Evolutionary conservation across 2,329 filamentous ascomycete species (phyloP), one percentile per base, ranked within the genome.

Genomic region (Biscogniauxia mediterranea): DNA sequence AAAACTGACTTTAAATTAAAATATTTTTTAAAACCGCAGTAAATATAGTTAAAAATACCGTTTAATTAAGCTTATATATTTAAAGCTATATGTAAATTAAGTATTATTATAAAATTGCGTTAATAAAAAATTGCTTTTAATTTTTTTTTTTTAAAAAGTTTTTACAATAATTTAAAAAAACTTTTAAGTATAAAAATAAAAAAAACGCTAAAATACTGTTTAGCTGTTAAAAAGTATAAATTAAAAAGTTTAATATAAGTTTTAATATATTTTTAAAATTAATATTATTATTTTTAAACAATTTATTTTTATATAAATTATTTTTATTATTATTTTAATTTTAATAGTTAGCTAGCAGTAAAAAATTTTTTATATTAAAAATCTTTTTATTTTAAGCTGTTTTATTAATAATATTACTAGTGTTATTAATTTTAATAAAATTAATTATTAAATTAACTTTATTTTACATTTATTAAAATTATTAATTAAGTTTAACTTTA

Each of bases 1-100:
- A 5, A 5, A 5, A 28, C 26, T 28, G 4, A 28, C 8, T 52
- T 60, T 38, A 60, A 28, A n/a, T 46, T 46, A 23, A 52, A 60
- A 56, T 15, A 53, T 60, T 53, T 56, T 60, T 60, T 56, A 51
- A 60, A 53, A 28, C 26, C 8, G 8, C 8, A 28, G 8, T 28
- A 28, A 28, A 8, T 28, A 28, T 28, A 28, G 8, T 28, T 28
- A 28, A 28, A 28, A 28, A 28, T 28, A 28, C 8, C 8, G 8
- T 28, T 28, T 28, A 28, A 28, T 28, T 28, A 28, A 28, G 8
- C 17, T 38, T 59, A 59, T 21, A 49, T 52, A 52, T 42, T 42
- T 32, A 56, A 53, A 13, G 26, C 15, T 60, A 56, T 56, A 52
- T 60, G 56, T 52, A 60, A 38, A 49, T 60, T 56, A 7, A 42